Evolutionary conservation across 2,329 filamentous ascomycete genomes (phyloP).

Genomic region (Colletotrichum agaves): DNA sequence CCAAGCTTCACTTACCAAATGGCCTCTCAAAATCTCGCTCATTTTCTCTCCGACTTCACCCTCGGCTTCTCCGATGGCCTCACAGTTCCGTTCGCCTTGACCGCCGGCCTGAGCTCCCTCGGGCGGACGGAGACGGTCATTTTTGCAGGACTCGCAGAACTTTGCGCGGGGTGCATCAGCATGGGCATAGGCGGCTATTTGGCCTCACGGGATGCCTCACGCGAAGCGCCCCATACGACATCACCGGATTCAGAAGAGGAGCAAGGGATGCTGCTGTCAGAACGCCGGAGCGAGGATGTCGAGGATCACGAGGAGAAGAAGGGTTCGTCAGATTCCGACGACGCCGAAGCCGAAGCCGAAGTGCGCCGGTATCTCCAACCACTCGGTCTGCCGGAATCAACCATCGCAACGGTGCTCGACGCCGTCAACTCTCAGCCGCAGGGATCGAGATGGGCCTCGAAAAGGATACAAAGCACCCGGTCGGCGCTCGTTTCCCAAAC

Average conservation of each 20-base stretch:
- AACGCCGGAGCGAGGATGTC: conserved; percentile 18
- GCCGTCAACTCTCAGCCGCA: conserved; percentile 45
- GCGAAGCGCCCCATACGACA: conserved; percentile 16
- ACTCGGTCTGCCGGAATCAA: conserved; percentile 42
- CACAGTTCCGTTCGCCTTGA: conserved; percentile 80
- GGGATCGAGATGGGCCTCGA: not conserved
- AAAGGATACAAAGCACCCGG: not conserved
- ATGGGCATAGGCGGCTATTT: conserved; percentile 80
- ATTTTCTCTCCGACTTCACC: conserved; percentile 72
- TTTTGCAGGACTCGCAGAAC: conserved; percentile 75
- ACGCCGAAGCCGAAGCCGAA: conserved; percentile 39
- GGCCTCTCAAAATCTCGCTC: conserved; percentile 43
- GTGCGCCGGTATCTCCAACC: conserved; percentile 48
- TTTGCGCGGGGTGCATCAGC: conserved; percentile 77
- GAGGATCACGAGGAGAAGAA: conserved; percentile 26
- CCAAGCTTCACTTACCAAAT: not conserved
- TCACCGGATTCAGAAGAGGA: conserved; percentile 39
- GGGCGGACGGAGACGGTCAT: conserved; percentile 72
- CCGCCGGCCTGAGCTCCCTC: conserved; percentile 72
- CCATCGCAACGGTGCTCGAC: conserved; percentile 42
- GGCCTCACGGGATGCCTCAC: conserved; percentile 59
- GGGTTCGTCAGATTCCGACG: not conserved
- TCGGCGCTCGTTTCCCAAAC: not conserved
- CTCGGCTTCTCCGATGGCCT: conserved; percentile 80
- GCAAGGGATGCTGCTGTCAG: conserved; percentile 41